Base-by-base conservation (phyloP, 805 yeast species). In the Saccharomycopsis synnaedendra region DNA sequence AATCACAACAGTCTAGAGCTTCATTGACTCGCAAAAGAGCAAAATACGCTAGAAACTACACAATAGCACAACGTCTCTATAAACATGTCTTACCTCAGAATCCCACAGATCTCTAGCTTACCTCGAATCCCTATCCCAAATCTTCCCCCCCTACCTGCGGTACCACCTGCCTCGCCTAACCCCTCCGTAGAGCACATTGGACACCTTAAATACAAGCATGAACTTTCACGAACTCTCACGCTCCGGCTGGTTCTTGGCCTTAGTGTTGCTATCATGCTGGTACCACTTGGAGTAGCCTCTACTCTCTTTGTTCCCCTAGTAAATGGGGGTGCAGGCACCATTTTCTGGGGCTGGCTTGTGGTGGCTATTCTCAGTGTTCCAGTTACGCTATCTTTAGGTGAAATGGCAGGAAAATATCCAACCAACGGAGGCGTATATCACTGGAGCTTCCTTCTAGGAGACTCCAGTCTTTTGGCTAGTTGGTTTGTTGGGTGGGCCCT, bases 401-500 rank as follows among this genome's bases (percentile, higher is more conserved):
- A 85, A 60, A 81, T 85, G 47, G 74, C 82, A 0, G 78, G 86
- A 5, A 84, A 82, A 55, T 84, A 78, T 54, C 93, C 93, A 0
- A 77, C 83, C 29, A 82, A 86, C 4, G 83, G 83, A 39, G 83
- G 83, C 33, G 78, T 83, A 1, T 85, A 84, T 58, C 89, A 84
- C 47, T 82, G 82, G 62, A 79, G 86, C 55, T 85, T 86, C 5
- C 75, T 84, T 50, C 63, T 84, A 39, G 79, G 10, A 4, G 33
- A 37, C n/a, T 74, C 76, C 51, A 72, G 83, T n/a, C 61, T 72
- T 37, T 59, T 76, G 4, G 68, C 80, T 43, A 78, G 87, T 3
- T 84, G 90, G 90, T 77, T 74, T 57, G 81, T 86, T 0, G 93
- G 93, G 0, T 84, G 89, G 84, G 74, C 78, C 52, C 64, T 82